A percentile compares a stretch with the other conserved stretches of the same genome.
These are phyloP conservation scores for Penicillium steckii DNA, from an alignment of 495 filamentous ascomycete species.

Conservation along the genomic window DNA sequence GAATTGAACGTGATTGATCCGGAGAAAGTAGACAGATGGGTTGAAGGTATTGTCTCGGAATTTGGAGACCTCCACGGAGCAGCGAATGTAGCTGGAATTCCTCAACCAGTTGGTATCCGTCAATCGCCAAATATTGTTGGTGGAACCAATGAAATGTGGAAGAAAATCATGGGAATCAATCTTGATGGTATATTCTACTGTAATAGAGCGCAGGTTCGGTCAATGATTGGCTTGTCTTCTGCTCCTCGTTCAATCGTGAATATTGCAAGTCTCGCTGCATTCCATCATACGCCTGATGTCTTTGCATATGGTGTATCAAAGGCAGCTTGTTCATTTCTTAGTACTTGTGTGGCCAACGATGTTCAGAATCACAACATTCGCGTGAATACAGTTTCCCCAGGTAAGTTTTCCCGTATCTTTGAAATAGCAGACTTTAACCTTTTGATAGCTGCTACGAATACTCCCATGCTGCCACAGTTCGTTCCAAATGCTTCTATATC, in stretches of 20 bases:
- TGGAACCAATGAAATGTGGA: neutral
- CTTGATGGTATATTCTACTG: neutral
- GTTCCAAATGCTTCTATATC: neutral
- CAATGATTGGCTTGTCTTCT: neutral
- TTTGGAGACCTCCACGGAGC: neutral
- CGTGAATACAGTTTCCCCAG: neutral
- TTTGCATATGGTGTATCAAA: neutral
- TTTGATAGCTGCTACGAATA: neutral
- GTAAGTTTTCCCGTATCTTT: too few species aligned
- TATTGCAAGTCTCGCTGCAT: neutral
- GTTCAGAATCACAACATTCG: neutral
- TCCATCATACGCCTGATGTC: neutral
- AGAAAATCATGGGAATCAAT: neutral
- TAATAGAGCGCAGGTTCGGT: neutral
- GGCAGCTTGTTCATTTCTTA: neutral
- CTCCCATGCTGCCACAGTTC: neutral
- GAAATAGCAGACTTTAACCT: too few species aligned
- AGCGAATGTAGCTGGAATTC: neutral
- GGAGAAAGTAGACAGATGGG: neutral
- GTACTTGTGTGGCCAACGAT: neutral
- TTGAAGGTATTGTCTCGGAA: neutral
- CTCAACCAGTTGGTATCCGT: neutral
- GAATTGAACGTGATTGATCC: neutral
- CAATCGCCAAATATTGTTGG: neutral
- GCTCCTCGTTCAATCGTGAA: neutral